Conservation (phyloP, 306 rosid species). For the Pyrus communis region DNA sequence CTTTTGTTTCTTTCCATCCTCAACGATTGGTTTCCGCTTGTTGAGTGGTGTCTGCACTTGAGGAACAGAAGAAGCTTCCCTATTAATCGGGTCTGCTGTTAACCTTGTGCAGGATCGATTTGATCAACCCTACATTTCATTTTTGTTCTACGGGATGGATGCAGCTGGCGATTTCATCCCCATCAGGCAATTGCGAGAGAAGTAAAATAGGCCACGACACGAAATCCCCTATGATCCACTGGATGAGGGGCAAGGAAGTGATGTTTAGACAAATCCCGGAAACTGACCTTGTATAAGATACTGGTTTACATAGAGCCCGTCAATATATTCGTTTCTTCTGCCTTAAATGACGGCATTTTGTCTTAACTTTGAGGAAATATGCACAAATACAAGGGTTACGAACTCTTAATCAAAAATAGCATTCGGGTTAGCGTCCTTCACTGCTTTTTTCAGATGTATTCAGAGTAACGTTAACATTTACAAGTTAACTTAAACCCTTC, state of each 20-base stretch:
- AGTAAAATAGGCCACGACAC: conserved; percentile 65
- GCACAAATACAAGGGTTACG: background rate
- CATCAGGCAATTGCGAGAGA: conserved; percentile 81
- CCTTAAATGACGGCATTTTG: background rate
- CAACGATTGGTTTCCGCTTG: background rate
- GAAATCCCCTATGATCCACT: conserved; percentile 63
- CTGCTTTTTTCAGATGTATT: no score
- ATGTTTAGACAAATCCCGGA: conserved; percentile 21
- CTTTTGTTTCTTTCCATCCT: background rate
- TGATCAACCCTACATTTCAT: conserved; percentile 83
- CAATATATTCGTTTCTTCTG: background rate
- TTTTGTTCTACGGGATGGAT: conserved; percentile 87
- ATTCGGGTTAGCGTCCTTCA: background rate
- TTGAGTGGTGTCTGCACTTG: background rate
- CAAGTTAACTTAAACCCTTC: background rate
- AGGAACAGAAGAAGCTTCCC: background rate
- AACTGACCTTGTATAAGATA: conserved; percentile 1
- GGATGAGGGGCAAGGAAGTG: conserved; percentile 40
- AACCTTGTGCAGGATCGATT: conserved; percentile 49
- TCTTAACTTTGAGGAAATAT: background rate
- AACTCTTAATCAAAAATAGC: background rate
- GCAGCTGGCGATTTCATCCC: conserved; percentile 92
- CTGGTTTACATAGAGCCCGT: background rate
- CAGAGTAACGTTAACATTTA: no score
- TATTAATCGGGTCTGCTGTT: conserved; percentile 6